phyloP scores from a whole-genome alignment of 2,329 filamentous ascomycete species.

The Colletotrichum sp. region DNA sequence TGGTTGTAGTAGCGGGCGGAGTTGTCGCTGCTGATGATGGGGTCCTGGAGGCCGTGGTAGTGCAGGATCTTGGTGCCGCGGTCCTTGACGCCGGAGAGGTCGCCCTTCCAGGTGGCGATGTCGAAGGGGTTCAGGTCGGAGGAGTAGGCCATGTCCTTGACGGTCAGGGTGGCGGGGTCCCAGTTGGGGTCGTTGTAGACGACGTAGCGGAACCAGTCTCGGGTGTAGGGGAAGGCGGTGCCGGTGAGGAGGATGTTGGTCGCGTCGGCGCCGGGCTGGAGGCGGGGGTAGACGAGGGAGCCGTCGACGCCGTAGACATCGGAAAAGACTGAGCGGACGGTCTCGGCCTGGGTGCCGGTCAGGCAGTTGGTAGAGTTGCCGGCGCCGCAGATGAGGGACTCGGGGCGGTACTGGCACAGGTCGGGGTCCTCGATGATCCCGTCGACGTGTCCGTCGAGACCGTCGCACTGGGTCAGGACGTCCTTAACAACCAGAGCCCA shows the following conservation, averaged over 20 bases:
- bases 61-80: slow-evolving; percentile 49
- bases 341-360: slow-evolving; percentile 38
- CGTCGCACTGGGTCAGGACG: slow-evolving; percentile 33
- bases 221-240: slow-evolving; percentile 29
- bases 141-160: slow-evolving; percentile 39
- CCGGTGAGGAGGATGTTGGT: slow-evolving; percentile 46
- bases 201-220: slow-evolving; percentile 43
- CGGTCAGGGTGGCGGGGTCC: slow-evolving; percentile 34
- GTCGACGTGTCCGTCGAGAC: slow-evolving; percentile 26
- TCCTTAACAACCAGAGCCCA: slow-evolving; percentile 19
- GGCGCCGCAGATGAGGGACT: slow-evolving; percentile 43
- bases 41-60: slow-evolving; percentile 51
- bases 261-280: slow-evolving; percentile 54
- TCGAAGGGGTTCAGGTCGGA: slow-evolving; percentile 39
- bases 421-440: slow-evolving; percentile 24
- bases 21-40: slow-evolving; percentile 47
- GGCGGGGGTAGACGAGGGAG: slow-evolving; percentile 43
- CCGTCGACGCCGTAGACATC: slow-evolving; percentile 35
- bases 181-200: slow-evolving; percentile 44
- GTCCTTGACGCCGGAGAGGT: slow-evolving; percentile 41
- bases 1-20: slow-evolving; percentile 54
- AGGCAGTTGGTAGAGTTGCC: background rate
- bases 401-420: slow-evolving; percentile 40
- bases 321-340: slow-evolving; percentile 35
- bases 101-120: slow-evolving; percentile 42